Evolutionary conservation across 345 rosid species (phyloP).

Genomic region (Citrus trifoliata): DNA sequence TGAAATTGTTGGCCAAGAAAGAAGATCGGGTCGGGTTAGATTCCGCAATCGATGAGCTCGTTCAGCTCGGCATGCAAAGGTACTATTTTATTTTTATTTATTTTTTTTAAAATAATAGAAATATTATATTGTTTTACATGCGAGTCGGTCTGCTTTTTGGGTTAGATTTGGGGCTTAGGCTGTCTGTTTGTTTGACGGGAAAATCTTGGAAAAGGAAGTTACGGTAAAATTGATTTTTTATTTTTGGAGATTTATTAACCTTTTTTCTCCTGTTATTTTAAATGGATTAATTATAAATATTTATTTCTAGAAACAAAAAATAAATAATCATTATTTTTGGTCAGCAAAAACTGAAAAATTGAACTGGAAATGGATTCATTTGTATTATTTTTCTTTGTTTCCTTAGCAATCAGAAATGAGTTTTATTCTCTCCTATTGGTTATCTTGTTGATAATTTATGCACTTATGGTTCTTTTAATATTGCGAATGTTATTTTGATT

Average conservation of each 20-base stretch:
- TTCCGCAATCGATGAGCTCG: constrained; percentile 72
- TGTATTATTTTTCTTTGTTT: background rate
- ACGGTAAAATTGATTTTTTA: background rate
- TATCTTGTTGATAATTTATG: background rate
- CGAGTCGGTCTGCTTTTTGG: background rate
- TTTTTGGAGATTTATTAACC: background rate
- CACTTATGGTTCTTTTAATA: background rate
- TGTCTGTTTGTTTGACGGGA: constrained; percentile 12
- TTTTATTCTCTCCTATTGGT: background rate
- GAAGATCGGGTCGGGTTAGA: constrained; percentile 69
- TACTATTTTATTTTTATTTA: constrained; percentile 12
- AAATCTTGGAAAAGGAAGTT: background rate
- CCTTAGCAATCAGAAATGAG: background rate
- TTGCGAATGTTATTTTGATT: constrained; percentile 1
- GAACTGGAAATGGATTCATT: background rate
- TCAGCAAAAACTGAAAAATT: background rate
- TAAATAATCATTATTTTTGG: background rate
- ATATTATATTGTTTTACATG: background rate
- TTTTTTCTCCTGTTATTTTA: background rate
- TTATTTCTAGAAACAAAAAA: background rate
- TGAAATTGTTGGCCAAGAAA: constrained; percentile 73
- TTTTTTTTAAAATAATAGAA: background rate
- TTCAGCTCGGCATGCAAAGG: constrained; percentile 92
- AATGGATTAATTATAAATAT: too few relatives aligned
- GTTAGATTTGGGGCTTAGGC: background rate